These are phyloP conservation scores for Moesziomyces sp. DNA, from an alignment of 1,284 basidiomycete genomes.

Conservation along the genomic window DNA sequence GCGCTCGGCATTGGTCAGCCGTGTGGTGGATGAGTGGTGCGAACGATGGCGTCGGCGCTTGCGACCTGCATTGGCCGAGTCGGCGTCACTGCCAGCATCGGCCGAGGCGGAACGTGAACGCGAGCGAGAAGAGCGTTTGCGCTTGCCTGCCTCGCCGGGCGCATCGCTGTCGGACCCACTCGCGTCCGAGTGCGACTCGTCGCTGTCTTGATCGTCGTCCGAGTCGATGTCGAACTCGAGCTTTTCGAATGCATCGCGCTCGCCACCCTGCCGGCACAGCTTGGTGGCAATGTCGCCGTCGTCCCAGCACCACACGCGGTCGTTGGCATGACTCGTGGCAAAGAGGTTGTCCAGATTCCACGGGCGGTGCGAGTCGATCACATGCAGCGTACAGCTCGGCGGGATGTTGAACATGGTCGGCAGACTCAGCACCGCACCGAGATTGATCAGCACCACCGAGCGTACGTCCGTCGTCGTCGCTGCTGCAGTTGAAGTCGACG, in stretches of 20 bases:
- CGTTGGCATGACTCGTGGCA: slow-evolving; percentile 71
- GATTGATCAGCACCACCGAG: slow-evolving; percentile 89
- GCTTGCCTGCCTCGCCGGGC: slow-evolving; percentile 65
- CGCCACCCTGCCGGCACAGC: slow-evolving; percentile 31
- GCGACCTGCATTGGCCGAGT: background rate
- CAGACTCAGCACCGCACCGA: slow-evolving; percentile 88
- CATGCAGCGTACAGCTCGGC: slow-evolving; percentile 75
- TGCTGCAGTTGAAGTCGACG: slow-evolving; percentile 8
- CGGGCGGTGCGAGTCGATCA: slow-evolving; percentile 93
- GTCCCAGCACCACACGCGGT: slow-evolving; percentile 63
- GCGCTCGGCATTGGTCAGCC: slow-evolving; percentile 40
- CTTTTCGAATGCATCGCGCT: slow-evolving; percentile 58
- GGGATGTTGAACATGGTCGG: slow-evolving; percentile 69
- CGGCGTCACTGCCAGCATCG: background rate
- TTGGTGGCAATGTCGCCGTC: slow-evolving; percentile 59
- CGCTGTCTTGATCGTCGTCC: slow-evolving; percentile 71
- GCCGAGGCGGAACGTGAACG: background rate
- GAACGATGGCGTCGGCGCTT: slow-evolving; percentile 11
- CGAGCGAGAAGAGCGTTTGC: slow-evolving; percentile 15
- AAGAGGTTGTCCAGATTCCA: slow-evolving; percentile 91
- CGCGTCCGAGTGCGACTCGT: slow-evolving; percentile 53
- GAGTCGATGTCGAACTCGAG: slow-evolving; percentile 62
- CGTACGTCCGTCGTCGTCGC: slow-evolving; percentile 75
- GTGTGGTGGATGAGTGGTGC: slow-evolving; percentile 3
- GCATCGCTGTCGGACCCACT: slow-evolving; percentile 10